Percentiles rank a stretch among this genome's conserved stretches.
Conservation (phyloP, 2,329 filamentous ascomycete genomes). For the Colletotrichum aenigma region DNA sequence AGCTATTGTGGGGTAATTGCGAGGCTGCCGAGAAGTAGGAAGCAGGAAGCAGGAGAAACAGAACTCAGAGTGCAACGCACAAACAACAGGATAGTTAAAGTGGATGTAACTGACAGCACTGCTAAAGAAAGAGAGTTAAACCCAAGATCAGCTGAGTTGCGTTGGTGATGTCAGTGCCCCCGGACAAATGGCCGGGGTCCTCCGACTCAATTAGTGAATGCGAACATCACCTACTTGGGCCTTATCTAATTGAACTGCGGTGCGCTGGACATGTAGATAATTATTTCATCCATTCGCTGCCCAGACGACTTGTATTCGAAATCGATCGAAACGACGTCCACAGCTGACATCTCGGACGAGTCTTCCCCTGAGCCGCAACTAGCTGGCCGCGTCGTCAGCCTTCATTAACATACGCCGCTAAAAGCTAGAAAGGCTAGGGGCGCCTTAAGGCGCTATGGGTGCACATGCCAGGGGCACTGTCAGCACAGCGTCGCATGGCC, state of each 20-base stretch:
- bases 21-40: not conserved
- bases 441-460: not conserved
- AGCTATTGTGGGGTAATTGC: not conserved
- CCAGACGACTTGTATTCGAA: not conserved
- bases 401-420: not conserved
- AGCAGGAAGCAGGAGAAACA: not conserved
- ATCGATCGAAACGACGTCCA: not conserved
- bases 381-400: not conserved
- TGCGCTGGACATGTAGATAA: not conserved
- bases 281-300: not conserved
- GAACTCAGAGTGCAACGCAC: not conserved
- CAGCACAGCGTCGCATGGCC: not conserved
- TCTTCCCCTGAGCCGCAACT: not conserved
- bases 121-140: not conserved
- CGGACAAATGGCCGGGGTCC: not conserved
- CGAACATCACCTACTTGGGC: not conserved
- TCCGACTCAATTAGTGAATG: not conserved
- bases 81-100: not conserved
- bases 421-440: not conserved
- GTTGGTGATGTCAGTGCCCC: not conserved
- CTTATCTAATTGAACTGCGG: not conserved
- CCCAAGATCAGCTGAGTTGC: not conserved
- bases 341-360: not conserved
- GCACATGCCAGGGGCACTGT: not conserved
- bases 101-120: not conserved